phyloP scores from a whole-genome alignment of 257 asterid genomes.

The Salvia miltiorrhiza region DNA sequence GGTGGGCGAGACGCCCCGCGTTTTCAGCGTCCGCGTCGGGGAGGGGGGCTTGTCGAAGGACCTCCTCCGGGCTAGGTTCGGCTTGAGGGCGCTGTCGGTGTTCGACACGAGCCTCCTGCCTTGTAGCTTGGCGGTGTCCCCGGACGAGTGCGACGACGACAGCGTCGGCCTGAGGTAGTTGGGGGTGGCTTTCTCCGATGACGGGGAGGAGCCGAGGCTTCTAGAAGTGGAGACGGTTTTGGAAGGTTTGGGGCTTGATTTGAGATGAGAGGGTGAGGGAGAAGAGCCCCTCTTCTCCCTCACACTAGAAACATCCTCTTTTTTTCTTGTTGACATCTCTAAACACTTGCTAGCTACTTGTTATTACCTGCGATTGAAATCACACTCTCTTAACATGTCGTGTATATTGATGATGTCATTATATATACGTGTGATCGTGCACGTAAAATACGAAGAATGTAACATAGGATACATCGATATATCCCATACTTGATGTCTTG shows the following conservation, averaged over 20 bases:
- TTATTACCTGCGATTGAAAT: conserved; percentile 19
- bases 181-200: conserved; percentile 36
- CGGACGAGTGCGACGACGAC: conserved; percentile 24
- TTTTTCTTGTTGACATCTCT: conserved; percentile 55
- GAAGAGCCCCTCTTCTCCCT: conserved; percentile 54
- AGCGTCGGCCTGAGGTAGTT: conserved; percentile 53
- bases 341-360: too few relatives aligned
- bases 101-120: conserved; percentile 29
- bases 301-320: conserved; percentile 28
- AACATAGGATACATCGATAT: neutral
- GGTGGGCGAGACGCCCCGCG: conserved; percentile 38
- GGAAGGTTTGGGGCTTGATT: conserved; percentile 23
- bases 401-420: neutral
- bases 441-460: neutral
- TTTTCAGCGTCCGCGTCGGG: conserved; percentile 27
- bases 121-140: conserved; percentile 28
- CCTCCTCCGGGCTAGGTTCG: conserved; percentile 37
- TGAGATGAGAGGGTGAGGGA: neutral
- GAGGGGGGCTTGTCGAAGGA: conserved; percentile 61
- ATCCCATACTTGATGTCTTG: too few relatives aligned
- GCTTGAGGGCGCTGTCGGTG: conserved; percentile 15
- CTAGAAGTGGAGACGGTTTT: conserved; percentile 21
- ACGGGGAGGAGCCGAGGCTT: conserved; percentile 20
- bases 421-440: neutral
- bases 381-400: neutral